Base-by-base conservation (phyloP, 2,329 filamentous ascomycete genomes). In the Ophiosphaerella narmari region DNA sequence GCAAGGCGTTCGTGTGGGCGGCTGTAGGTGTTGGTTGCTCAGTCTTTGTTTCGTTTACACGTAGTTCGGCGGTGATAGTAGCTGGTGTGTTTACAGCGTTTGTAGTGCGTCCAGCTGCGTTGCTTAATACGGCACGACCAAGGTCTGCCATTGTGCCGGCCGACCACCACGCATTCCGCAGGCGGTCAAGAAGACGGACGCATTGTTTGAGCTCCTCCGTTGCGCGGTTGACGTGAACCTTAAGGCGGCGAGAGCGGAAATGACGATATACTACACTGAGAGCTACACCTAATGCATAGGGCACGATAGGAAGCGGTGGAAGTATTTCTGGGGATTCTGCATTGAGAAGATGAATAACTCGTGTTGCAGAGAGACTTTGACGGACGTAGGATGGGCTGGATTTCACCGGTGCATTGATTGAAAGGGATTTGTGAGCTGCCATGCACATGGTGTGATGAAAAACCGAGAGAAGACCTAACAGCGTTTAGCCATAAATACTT, bases 381-480 rank as follows among this genome's bases (percentile, higher is more conserved):
- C 82, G 79, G 13, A 81, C 74, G 40, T 80, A 79, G 1, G 80
- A 83, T 4, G 78, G 69, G 5, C 77, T 79, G 3, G 76, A 77
- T 31, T 76, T 74, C 37, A 80, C 77, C 12, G 73, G 75, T 29
- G 70, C 74, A 47, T 75, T 66, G 51, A 75, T 73, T 5, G 71
- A 72, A 23, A 74, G 66, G 2, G 79, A 78, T 36, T 81, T 80
- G 63, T 82, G 81, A 3, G 81, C 82, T 2, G 82, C 72, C 59
- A 85, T 83, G 32, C 79, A 80, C 43, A 82, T 79, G 18, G 79
- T 77, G 58, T 84, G 79, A 50, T 84, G 83, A 63, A 80, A 83
- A 2, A 84, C 65, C 48, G 84, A 82, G 7, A 84, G 66, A 5
- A 82, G 73, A 12, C 75, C 77, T 79, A 18, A 46, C 14, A 59